Evolutionary conservation across 225 moss, liverwort and hornwort species (phyloP).

Genomic region (Pseudoscleropodium purum): DNA sequence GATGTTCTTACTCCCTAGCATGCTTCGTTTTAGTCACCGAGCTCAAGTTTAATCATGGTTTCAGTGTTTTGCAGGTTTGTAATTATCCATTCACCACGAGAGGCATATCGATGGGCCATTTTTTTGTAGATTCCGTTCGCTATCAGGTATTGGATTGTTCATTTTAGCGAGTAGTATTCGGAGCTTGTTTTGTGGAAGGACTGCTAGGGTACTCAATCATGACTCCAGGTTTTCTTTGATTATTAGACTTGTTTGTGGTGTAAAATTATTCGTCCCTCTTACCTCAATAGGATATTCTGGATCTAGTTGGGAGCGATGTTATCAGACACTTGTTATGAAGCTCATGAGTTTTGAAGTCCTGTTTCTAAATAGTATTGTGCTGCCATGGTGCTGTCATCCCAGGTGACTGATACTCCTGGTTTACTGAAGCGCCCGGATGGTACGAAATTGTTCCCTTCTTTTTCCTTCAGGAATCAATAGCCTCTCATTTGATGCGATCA

Average conservation of each 20-base stretch:
- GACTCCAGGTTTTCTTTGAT: not conserved
- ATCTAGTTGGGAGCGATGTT: not conserved
- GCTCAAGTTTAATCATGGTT: conserved; percentile 24
- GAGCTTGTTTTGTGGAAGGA: not conserved
- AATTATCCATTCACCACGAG: conserved; percentile 98
- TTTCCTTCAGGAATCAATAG: not conserved
- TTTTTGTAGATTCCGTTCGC: conserved; percentile 73
- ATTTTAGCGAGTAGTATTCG: not conserved
- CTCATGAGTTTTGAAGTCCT: not conserved
- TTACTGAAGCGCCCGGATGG: conserved; percentile 92
- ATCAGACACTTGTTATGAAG: not conserved
- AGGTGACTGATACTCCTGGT: conserved; percentile 99
- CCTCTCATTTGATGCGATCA: not conserved
- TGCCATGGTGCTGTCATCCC: conserved; percentile 2
- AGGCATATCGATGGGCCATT: conserved; percentile 98
- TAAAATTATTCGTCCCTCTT: not conserved
- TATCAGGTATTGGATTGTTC: conserved; percentile 54
- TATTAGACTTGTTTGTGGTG: not conserved
- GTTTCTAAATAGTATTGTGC: not conserved
- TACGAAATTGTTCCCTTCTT: conserved; percentile 12
- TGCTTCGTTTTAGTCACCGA: conserved; percentile 1
- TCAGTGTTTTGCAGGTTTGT: conserved; percentile 62
- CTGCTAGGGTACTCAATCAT: not conserved
- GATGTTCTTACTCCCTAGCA: not conserved
- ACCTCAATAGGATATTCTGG: not conserved